Evolutionary conservation across 2,329 filamentous ascomycete genomes (phyloP).

Genomic region (Arthrobotrys megalospora): DNA sequence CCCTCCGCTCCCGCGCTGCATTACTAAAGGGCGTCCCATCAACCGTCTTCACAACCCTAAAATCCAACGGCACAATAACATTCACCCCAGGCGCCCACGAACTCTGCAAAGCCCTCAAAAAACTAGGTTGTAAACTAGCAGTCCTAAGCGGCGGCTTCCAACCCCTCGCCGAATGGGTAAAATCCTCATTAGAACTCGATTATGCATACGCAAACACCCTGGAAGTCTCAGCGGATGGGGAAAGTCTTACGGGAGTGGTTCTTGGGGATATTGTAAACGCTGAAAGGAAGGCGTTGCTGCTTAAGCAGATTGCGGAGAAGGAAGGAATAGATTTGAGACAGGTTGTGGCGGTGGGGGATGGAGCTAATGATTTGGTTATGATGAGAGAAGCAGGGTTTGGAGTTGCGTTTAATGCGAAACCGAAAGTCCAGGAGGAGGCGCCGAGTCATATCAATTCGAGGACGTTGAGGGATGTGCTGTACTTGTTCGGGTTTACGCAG

Average conservation of each 20-base stretch:
- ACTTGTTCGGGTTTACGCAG: slow-evolving; percentile 79
- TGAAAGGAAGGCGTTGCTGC: slow-evolving; percentile 80
- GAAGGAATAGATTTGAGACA: slow-evolving; percentile 78
- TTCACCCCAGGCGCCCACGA: slow-evolving; percentile 85
- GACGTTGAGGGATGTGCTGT: slow-evolving; percentile 79
- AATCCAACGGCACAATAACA: slow-evolving; percentile 75
- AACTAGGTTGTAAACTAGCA: slow-evolving; percentile 86
- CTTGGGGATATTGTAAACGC: slow-evolving; percentile 81
- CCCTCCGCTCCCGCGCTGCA: slow-evolving; percentile 83
- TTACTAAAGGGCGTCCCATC: slow-evolving; percentile 85
- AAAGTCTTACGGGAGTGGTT: slow-evolving; percentile 79
- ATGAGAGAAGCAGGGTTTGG: slow-evolving; percentile 81
- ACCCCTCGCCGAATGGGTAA: slow-evolving; percentile 89
- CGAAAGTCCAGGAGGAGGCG: slow-evolving; percentile 80
- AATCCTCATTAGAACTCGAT: slow-evolving; percentile 83
- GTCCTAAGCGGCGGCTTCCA: slow-evolving; percentile 94
- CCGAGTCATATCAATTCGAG: slow-evolving; percentile 80
- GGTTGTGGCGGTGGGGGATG: slow-evolving; percentile 82
- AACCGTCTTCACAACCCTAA: slow-evolving; percentile 83
- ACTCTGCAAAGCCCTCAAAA: slow-evolving; percentile 81
- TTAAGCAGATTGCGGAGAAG: slow-evolving; percentile 78
- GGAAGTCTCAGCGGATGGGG: slow-evolving; percentile 73
- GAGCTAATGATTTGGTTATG: slow-evolving; percentile 87
- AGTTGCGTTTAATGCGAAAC: slow-evolving; percentile 88
- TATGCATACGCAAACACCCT: slow-evolving; percentile 90